Evolutionary conservation across 768 basidiomycete species (phyloP), one percentile per base, ranked within the genome.

Genomic region (Infundibulicybe gibba): DNA sequence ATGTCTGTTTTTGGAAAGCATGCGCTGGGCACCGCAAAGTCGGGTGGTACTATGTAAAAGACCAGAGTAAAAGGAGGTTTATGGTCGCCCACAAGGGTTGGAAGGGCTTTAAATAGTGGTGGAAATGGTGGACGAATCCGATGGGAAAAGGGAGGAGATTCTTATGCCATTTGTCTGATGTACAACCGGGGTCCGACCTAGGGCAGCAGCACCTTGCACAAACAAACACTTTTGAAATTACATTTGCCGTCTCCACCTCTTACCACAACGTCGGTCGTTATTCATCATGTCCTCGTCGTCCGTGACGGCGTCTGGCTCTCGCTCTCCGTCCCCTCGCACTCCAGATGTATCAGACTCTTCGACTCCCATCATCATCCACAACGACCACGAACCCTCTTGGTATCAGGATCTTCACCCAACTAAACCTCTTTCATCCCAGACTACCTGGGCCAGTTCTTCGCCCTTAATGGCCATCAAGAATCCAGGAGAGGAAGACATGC

Each of bases 281-380:
- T 25, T 25, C 54, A 53, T 51, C 60, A 83, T 83, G 83, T 81
- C 83, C 52, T 76, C 81, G 49, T 77, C 82, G 56, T 75, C 82
- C 11, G 65, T 74, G 35, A 71, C 79, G 15, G 73, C 73, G 21
- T 66, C 71, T 49, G 71, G 69, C 58, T 86, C 87, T 45, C 83
- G 87, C 39, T 87, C 87, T 3, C 76, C 85, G 1, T 88, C 87
- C 0, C 87, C 87, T 5, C 65, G 72, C 40, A 88, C 86, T 0
- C 85, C 87, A 44, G 84, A 84, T 43, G 66, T 79, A 0, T 75
- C 76, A 12, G 82, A 87, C 57, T 64, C 66, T n/a, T 59, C 72
- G 0, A 75, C 78, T 46, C 66, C 73, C 6, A 61, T 80, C 39
- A 57, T 71, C 49, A 74, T 83, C 41, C 81, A 79, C 40, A 67